Conservation (phyloP, 2,329 filamentous ascomycete genomes). For the Drechslerella coelobrocha region DNA sequence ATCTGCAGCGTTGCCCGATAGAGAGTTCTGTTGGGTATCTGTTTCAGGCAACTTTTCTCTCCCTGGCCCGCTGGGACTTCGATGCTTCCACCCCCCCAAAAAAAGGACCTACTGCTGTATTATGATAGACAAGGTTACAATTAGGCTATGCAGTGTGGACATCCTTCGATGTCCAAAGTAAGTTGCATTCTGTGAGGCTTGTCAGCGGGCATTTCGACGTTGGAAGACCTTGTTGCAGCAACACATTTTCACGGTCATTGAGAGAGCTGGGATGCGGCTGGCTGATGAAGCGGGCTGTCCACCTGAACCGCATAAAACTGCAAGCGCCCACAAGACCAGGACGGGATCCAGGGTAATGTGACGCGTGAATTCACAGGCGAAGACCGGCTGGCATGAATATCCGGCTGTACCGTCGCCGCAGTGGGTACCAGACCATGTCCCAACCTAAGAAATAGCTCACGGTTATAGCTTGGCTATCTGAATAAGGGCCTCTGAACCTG, state of each 20-base stretch:
- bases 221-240: slow-evolving; percentile 11
- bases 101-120: no score
- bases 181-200: not conserved
- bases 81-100: no score
- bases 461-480: not conserved
- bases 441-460: slow-evolving; percentile 16
- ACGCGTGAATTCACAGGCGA: slow-evolving; percentile 9
- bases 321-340: slow-evolving; percentile 36
- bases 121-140: no score
- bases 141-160: no score
- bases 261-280: not conserved
- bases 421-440: slow-evolving; percentile 16
- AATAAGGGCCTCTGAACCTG: not conserved
- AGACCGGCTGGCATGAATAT: slow-evolving; percentile 28
- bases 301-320: slow-evolving; percentile 31
- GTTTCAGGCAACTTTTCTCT: no score
- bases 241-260: slow-evolving; percentile 24
- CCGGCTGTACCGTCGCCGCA: slow-evolving; percentile 18
- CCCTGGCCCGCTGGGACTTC: no score
- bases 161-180: not conserved
- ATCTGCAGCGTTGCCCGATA: not conserved
- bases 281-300: slow-evolving; percentile 15
- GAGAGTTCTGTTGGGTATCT: not conserved
- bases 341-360: slow-evolving; percentile 23
- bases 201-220: not conserved